phyloP scores from a whole-genome alignment of 202 grass and related monocot species.

The Panicum hallii region DNA sequence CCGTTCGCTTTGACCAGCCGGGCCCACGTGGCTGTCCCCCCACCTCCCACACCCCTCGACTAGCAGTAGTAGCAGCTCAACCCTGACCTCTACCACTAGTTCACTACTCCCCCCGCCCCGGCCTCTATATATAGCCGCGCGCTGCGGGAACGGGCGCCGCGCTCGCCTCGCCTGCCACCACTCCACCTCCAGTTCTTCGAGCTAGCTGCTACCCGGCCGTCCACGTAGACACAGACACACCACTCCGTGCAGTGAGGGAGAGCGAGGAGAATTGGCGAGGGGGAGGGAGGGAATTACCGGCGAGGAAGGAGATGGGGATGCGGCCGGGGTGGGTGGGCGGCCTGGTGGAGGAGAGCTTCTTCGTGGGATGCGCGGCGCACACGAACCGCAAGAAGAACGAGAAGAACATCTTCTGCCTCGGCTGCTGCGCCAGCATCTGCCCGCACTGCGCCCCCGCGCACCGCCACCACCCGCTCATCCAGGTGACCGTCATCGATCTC shows the following conservation, averaged over 20 bases:
- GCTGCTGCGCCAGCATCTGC: slow-evolving; percentile 89
- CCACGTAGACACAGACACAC: neutral
- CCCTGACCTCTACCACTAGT: no score
- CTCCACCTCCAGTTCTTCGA: no score
- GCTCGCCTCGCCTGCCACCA: neutral
- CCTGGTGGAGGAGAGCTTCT: slow-evolving; percentile 93
- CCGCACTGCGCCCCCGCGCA: slow-evolving; percentile 77
- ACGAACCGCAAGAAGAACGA: slow-evolving; percentile 87
- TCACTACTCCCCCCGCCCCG: neutral
- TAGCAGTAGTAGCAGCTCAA: no score
- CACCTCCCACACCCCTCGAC: no score
- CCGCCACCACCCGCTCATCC: slow-evolving; percentile 80
- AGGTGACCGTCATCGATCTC: slow-evolving; percentile 30
- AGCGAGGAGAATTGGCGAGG: neutral
- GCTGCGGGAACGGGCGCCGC: neutral
- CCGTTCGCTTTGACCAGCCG: no score
- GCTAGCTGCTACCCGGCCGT: neutral
- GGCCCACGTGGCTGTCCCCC: no score
- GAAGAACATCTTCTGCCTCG: slow-evolving; percentile 98
- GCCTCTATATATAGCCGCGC: slow-evolving; percentile 51
- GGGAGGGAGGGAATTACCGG: no score
- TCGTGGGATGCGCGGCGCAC: slow-evolving; percentile 70
- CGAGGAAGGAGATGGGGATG: slow-evolving; percentile 47
- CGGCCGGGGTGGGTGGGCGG: slow-evolving; percentile 73
- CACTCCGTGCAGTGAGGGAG: neutral